Percentiles rank a stretch among this genome's conserved stretches.
These are phyloP conservation scores for Syzygium syzygioides DNA, from an alignment of 441 rosid species.

Conservation along the genomic window DNA sequence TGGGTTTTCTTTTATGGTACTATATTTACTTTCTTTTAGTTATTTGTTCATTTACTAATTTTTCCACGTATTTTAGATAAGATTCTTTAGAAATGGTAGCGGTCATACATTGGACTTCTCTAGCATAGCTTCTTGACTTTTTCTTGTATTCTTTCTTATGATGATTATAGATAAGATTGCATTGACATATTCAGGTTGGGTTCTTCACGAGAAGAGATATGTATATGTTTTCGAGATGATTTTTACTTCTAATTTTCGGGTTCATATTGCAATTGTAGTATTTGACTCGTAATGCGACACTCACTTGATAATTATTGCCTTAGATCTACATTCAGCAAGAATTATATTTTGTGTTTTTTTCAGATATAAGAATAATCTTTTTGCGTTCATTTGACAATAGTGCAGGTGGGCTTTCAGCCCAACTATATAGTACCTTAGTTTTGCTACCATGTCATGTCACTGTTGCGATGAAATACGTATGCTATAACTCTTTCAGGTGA, in stretches of 20 bases:
- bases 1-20: neutral
- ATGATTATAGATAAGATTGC: neutral
- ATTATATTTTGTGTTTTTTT: no score
- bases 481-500: neutral
- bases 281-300: neutral
- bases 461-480: neutral
- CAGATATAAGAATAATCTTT: neutral
- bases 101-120: neutral
- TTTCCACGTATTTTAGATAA: neutral
- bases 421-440: neutral
- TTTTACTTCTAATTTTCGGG: neutral
- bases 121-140: neutral
- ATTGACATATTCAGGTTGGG: neutral
- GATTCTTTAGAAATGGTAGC: neutral
- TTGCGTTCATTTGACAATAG: neutral
- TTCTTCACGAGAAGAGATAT: neutral
- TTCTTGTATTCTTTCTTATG: neutral
- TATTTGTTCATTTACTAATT: neutral
- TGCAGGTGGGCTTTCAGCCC: neutral
- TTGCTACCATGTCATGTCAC: neutral
- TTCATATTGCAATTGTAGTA: neutral
- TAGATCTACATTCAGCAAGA: no score
- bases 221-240: neutral
- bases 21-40: neutral
- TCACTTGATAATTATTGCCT: neutral